Conservation (phyloP, 768 basidiomycete species). For the Holtermannia corniformis region DNA sequence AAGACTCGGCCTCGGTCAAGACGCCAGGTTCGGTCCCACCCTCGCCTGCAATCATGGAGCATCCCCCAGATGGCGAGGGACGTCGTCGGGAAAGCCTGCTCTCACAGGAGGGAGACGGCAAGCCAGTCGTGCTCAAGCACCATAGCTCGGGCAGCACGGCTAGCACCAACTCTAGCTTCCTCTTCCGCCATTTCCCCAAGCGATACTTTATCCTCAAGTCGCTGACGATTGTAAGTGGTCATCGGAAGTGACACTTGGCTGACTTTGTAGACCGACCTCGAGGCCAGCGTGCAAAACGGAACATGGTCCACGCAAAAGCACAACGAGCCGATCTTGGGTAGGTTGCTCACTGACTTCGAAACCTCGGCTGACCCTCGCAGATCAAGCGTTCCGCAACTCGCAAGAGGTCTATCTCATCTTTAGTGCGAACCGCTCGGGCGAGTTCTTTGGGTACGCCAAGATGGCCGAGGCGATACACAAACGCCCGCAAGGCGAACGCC, state of each 20-base stretch:
- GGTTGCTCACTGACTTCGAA: slow-evolving; percentile 1
- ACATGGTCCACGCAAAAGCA: slow-evolving; percentile 89
- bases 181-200: slow-evolving; percentile 65
- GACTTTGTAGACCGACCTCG: slow-evolving; percentile 57
- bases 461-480: slow-evolving; percentile 43
- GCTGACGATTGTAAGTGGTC: slow-evolving; percentile 56
- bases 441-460: slow-evolving; percentile 88
- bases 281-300: slow-evolving; percentile 65
- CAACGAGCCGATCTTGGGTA: slow-evolving; percentile 68
- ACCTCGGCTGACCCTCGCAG: slow-evolving; percentile 32
- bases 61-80: slow-evolving; percentile 34
- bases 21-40: slow-evolving; percentile 11
- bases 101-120: slow-evolving; percentile 31
- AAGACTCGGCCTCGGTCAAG: background rate
- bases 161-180: slow-evolving; percentile 74
- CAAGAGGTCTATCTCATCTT: slow-evolving; percentile 82
- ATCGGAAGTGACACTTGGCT: slow-evolving; percentile 1
- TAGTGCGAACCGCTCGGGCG: slow-evolving; percentile 84
- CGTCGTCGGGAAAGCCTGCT: slow-evolving; percentile 24
- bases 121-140: slow-evolving; percentile 34
- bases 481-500: background rate
- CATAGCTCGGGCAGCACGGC: slow-evolving; percentile 61
- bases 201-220: slow-evolving; percentile 93
- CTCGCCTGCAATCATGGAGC: slow-evolving; percentile 17
- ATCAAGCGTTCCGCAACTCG: slow-evolving; percentile 86